Conservation (phyloP, 2,329 filamentous ascomycete species). For the Sporothrix protearum region DNA sequence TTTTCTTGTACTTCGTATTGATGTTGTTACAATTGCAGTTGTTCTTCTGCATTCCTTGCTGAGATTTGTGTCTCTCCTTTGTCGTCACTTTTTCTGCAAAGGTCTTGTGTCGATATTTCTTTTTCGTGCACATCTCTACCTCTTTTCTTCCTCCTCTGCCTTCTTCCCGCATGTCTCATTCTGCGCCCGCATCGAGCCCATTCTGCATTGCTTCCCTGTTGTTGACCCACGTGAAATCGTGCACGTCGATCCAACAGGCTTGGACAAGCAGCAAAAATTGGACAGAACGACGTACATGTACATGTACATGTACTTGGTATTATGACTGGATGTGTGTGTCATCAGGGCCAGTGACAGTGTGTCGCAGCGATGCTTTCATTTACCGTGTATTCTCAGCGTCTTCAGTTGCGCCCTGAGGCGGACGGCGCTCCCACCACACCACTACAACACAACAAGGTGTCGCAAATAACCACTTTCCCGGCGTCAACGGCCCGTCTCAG, state of each 20-base stretch:
- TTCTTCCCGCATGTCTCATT: not conserved
- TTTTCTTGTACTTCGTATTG: not conserved
- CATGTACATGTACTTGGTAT: no score
- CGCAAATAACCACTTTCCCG: not conserved
- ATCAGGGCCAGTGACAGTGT: not conserved
- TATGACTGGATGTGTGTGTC: no score
- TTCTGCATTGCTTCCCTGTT: conserved; percentile 7
- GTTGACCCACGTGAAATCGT: not conserved
- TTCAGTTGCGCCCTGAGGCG: not conserved
- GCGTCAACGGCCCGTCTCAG: not conserved
- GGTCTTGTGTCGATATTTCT: not conserved
- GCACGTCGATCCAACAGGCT: not conserved
- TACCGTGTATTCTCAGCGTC: not conserved
- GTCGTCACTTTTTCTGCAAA: not conserved
- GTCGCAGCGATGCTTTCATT: not conserved
- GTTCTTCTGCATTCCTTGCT: not conserved
- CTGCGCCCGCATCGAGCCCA: not conserved
- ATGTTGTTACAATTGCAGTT: not conserved
- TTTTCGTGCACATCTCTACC: not conserved
- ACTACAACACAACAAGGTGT: not conserved
- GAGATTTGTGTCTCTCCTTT: conserved; percentile 1
- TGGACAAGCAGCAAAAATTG: not conserved
- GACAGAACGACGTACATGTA: no score
- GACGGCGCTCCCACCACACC: not conserved
- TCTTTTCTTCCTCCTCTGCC: not conserved